These are phyloP conservation scores for Dissophora globulifera DNA, from an alignment of 192 early-diverging fungal genomes.

Conservation along the genomic window DNA sequence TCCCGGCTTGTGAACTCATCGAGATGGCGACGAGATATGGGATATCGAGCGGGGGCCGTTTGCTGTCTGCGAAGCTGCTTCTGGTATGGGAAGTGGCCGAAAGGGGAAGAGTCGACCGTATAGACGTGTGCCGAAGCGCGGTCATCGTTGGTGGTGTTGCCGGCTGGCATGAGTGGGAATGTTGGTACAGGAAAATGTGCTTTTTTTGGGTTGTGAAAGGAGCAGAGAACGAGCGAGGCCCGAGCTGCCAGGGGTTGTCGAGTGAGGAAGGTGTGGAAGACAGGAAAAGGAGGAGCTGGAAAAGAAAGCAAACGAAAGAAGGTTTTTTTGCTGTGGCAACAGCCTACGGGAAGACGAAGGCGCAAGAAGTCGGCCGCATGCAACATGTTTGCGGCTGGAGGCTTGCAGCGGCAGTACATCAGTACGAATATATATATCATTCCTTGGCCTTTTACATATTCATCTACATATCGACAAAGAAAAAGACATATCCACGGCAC, in stretches of 20 bases:
- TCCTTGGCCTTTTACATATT: not conserved
- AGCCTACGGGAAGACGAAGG: too few species aligned
- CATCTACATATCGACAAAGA: not conserved
- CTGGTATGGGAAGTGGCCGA: not conserved
- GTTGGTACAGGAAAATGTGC: too few species aligned
- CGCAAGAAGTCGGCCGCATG: too few species aligned
- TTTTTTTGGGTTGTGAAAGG: too few species aligned
- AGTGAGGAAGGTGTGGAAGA: too few species aligned
- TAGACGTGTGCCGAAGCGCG: slow-evolving; percentile 6
- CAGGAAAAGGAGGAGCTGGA: not conserved
- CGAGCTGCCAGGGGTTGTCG: too few species aligned
- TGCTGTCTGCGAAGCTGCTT: slow-evolving; percentile 8
- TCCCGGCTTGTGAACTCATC: slow-evolving; percentile 20
- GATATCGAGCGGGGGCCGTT: slow-evolving; percentile 13
- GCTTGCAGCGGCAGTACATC: too few species aligned
- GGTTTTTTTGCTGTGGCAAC: too few species aligned
- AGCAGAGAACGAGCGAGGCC: too few species aligned
- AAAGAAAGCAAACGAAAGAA: not conserved
- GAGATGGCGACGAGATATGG: slow-evolving; percentile 9
- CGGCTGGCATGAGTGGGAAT: not conserved
- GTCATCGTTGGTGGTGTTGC: not conserved
- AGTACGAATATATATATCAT: too few species aligned
- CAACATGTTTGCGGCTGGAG: too few species aligned
- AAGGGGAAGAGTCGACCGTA: not conserved
- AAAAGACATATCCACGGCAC: too few species aligned